These are phyloP conservation scores for Brassica rapa DNA, from an alignment of 345 rosid genomes.

Conservation along the genomic window DNA sequence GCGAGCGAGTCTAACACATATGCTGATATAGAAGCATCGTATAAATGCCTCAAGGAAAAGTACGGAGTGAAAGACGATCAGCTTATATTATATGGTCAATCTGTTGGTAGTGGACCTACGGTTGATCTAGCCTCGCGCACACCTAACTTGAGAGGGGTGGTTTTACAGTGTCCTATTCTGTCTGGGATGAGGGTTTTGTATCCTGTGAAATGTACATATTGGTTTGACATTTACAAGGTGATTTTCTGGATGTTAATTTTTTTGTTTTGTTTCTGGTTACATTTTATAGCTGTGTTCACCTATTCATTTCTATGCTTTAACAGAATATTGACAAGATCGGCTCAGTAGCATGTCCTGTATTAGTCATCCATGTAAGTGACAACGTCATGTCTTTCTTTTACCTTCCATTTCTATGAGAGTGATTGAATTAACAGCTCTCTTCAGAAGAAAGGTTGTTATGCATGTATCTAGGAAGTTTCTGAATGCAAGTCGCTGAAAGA, in stretches of 20 bases:
- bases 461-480: not conserved
- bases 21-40: conserved; percentile 2
- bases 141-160: conserved; percentile 1
- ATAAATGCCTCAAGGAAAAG: not conserved
- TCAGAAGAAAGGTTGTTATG: not conserved
- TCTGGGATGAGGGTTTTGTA: conserved; percentile 5
- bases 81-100: not conserved
- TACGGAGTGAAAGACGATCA: not conserved
- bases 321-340: conserved; percentile 2
- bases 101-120: not conserved
- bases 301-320: not conserved
- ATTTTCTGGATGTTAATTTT: not conserved
- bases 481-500: conserved; percentile 4
- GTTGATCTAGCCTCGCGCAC: not conserved
- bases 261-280: not conserved
- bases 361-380: not conserved
- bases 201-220: not conserved
- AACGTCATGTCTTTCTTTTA: not conserved
- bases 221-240: conserved; percentile 4
- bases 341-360: not conserved
- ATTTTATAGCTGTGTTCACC: not conserved
- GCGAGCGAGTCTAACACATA: not conserved
- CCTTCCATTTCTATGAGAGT: not conserved
- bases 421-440: not conserved
- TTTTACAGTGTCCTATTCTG: conserved; percentile 2